Evolutionary conservation across 805 yeast genomes (phyloP), one percentile per base, ranked within the genome.

Genomic region (Nakazawaea molendinolei): DNA sequence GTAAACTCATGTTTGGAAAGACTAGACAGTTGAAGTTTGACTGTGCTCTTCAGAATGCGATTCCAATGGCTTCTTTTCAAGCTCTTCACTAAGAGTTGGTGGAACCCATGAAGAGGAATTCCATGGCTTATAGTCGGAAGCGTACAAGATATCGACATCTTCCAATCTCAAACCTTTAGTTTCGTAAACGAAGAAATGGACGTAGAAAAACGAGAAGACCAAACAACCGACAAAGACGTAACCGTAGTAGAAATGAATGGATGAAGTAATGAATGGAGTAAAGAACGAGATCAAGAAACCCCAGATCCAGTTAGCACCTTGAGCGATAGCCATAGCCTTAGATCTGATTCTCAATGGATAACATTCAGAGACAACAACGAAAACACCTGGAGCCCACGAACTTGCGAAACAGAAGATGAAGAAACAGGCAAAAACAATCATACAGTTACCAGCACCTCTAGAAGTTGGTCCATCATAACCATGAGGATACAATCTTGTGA

Each of bases 371-470:
- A 61, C 50, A 45, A 68, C 63, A 33, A 69, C 83, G 81, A 84
- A 79, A 31, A 72, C 72, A 37, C 69, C 67, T 36, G 86, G 82
- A 55, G 87, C 86, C 86, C 87, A 82, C 13, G 86, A 68, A 8
- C 80, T 66, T 4, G 89, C 90, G 57, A 80, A 80, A 45, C 75
- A 74, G 26, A 80, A 76, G 45, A 83, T 83, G 55, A 76, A 83
- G 43, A 71, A 43, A 55, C 76, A 74, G 4, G 66, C 58, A 47
- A 71, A 69, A 14, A 75, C 76, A 48, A 75, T 67, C 49, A 71
- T 61, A 31, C 64, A 69, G 52, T 68, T 64, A 34, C 84, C 84
- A 33, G 79, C 72, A 39, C 76, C 65, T 44, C 64, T 66, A 28
- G 69, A 57, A 24, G 71, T 46, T 34, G 52, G 50, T 34, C 55